Conservation (phyloP, 768 basidiomycete species). For the Phlegmacium glaucopus region DNA sequence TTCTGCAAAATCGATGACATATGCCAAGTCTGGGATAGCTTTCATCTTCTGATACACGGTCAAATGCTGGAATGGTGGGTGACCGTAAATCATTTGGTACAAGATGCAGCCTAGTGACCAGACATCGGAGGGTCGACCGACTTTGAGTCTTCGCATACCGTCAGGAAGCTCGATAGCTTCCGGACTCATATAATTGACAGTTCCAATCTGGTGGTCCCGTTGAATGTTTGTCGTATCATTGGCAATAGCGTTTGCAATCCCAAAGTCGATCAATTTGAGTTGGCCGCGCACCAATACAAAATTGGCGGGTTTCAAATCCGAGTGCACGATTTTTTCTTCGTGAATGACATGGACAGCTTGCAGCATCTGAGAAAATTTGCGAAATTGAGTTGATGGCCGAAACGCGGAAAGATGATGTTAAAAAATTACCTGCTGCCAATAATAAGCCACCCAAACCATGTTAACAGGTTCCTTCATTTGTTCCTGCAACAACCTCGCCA, state of each 20-base stretch:
- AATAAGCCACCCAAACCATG: conserved; percentile 92
- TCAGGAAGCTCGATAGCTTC: conserved; percentile 91
- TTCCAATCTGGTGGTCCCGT: conserved; percentile 95
- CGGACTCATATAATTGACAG: conserved; percentile 98
- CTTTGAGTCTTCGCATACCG: conserved; percentile 86
- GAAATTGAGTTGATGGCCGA: background rate
- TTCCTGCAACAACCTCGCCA: conserved; percentile 79
- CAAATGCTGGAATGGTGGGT: conserved; percentile 87
- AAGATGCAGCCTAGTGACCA: conserved; percentile 98
- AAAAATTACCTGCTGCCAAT: conserved; percentile 92
- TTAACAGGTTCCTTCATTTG: conserved; percentile 82
- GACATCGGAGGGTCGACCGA: conserved; percentile 93
- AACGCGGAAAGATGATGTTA: background rate
- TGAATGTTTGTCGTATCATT: conserved; percentile 99
- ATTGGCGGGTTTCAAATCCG: conserved; percentile 97
- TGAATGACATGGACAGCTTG: conserved; percentile 98
- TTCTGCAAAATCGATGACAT: conserved; percentile 82
- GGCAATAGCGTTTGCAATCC: conserved; percentile 98
- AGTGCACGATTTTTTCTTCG: conserved; percentile 98
- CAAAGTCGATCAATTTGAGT: conserved; percentile 97
- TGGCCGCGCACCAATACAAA: conserved; percentile 95
- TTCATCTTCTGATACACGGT: conserved; percentile 88
- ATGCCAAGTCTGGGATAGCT: conserved; percentile 77
- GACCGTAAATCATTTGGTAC: conserved; percentile 98
- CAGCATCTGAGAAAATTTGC: conserved; percentile 67